Percentiles rank a stretch among this genome's conserved stretches.
Conservation (phyloP, 345 rosid species). For the Eucalyptus grandis region DNA sequence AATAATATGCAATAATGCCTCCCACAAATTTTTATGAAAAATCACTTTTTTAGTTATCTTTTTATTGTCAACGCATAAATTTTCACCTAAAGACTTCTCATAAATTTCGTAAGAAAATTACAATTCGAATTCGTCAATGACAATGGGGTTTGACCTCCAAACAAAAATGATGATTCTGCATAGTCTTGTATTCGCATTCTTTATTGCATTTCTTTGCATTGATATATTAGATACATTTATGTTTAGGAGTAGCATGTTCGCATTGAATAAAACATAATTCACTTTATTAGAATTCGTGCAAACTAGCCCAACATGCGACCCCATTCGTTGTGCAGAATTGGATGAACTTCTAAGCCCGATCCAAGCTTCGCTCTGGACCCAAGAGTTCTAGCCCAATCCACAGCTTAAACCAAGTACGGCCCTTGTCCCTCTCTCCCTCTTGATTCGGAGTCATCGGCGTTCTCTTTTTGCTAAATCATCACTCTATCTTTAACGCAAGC, state of each 20-base stretch:
- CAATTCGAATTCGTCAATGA: neutral
- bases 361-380: neutral
- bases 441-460: neutral
- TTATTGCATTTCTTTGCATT: neutral
- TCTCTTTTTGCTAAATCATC: neutral
- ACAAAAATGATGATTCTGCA: too few species aligned
- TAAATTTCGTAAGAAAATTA: too few species aligned
- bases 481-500: neutral
- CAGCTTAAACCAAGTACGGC: neutral
- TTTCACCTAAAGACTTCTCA: too few species aligned
- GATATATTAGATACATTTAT: neutral
- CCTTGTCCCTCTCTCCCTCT: neutral
- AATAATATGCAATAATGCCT: neutral
- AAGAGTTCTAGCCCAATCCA: neutral
- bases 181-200: too few species aligned
- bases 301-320: neutral
- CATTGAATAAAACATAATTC: neutral
- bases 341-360: neutral
- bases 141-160: neutral
- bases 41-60: too few species aligned
- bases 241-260: neutral
- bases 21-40: neutral
- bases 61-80: accelerated
- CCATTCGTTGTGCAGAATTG: neutral
- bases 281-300: too few species aligned